Base-by-base conservation (phyloP, 2,329 filamentous ascomycete species). In the Fusarium napiforme region DNA sequence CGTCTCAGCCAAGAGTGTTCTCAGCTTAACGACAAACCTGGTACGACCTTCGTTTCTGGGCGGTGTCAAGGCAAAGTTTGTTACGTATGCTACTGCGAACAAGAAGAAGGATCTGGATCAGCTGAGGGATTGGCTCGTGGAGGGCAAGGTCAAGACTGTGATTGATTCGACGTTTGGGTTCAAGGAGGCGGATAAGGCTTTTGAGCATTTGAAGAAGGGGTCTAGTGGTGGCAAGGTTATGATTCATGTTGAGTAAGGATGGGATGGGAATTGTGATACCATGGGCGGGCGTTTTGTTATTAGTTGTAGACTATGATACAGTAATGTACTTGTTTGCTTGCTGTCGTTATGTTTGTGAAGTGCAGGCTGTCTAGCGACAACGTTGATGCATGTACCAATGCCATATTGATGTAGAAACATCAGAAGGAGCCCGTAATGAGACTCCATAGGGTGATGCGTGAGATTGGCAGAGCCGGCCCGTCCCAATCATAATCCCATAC, bases 181-280 rank as follows among this genome's bases (percentile, higher is more conserved):
- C 77, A 86, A 88, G 23, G 86, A 92, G 62, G 86, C 84, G 4
- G 81, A 83, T 2, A 83, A 87, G 76, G 91, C 90, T 6, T 91
- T 87, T 80, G 85, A 87, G 79, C 87, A 85, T 69, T 77, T 92
- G 75, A 90, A 89, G 81, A 87, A 85, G 6, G 88, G 88, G 0
- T 84, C 88, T n/a, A 83, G 87, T 8, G 87, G 82, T 58, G 91
- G 91, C 1, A 93, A 93, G 83, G 82, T 93, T 73, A 83, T 92
- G 42, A 75, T 84, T 34, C 71, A 71, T 9, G 73, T 79, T 56
- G 61, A 60, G 15, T 64, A 71, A 19, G 30, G 28, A 26, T 39
- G 26, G 30, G 28, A 26, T 39, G 26, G 18, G 21, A 19, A 52
- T 30, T 59, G 32, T 69, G 60, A 72, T 74, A 55, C 53, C 40